Conservation (phyloP, 331 rosid genomes). For the Cydonia oblonga region DNA sequence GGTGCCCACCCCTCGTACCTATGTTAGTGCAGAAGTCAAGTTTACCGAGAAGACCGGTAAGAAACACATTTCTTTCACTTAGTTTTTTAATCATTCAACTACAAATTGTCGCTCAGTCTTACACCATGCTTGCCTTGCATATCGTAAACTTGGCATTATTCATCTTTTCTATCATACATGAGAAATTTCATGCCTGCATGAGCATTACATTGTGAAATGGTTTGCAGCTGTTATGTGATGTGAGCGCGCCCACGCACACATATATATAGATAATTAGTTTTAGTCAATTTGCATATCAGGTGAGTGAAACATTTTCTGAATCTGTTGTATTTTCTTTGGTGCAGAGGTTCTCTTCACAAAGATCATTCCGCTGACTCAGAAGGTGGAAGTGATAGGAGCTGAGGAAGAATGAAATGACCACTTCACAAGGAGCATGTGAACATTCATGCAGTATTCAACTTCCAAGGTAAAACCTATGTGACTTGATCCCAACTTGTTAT, state of each 20-base stretch:
- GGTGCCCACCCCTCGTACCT: conserved; percentile 73
- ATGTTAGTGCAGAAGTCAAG: conserved; percentile 42
- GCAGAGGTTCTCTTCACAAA: conserved; percentile 79
- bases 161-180: background rate
- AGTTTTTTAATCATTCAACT: background rate
- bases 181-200: background rate
- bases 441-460: background rate
- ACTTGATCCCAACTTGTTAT: background rate
- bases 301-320: background rate
- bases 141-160: background rate
- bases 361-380: conserved; percentile 67
- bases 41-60: conserved; percentile 73
- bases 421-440: background rate
- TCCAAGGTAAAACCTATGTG: background rate
- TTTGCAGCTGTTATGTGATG: background rate
- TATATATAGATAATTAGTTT: background rate
- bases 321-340: conserved; percentile 5
- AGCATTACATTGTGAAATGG: background rate
- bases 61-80: conserved; percentile 15
- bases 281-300: background rate
- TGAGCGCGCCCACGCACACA: background rate
- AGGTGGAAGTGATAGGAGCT: conserved; percentile 54
- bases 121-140: background rate
- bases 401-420: conserved; percentile 63
- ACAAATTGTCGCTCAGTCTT: background rate